Conservation (phyloP, 2,329 filamentous ascomycete genomes). For the Drechmeria coniospora region DNA sequence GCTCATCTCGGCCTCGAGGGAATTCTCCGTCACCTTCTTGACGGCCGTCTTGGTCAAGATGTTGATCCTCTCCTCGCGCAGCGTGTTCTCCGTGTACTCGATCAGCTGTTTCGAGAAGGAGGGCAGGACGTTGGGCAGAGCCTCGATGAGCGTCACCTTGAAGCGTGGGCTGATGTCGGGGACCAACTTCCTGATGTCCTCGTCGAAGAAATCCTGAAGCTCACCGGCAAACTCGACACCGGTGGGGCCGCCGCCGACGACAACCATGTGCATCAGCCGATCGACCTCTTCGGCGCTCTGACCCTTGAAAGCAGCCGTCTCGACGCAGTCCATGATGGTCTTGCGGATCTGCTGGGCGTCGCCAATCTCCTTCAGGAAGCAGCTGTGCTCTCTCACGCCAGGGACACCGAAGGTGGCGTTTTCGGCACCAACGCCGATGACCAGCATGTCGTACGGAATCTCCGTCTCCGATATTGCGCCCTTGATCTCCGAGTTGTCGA, state of each 20-base stretch:
- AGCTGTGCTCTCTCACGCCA: conserved; percentile 86
- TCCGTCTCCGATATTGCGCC: conserved; percentile 69
- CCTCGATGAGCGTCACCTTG: conserved; percentile 94
- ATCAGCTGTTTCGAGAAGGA: conserved; percentile 99
- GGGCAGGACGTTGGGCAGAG: conserved; percentile 86
- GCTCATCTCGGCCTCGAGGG: conserved; percentile 76
- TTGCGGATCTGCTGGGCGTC: conserved; percentile 95
- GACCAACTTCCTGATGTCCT: conserved; percentile 95
- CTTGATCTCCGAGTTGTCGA: conserved; percentile 86
- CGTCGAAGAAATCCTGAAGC: conserved; percentile 96
- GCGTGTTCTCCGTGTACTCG: conserved; percentile 97
- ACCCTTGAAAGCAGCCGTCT: conserved; percentile 97
- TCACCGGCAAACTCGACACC: conserved; percentile 98
- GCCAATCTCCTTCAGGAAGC: conserved; percentile 95
- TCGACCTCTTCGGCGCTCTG: conserved; percentile 77
- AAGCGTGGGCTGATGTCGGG: conserved; percentile 91
- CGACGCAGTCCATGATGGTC: conserved; percentile 99
- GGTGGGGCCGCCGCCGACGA: conserved; percentile 82
- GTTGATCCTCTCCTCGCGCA: conserved; percentile 96
- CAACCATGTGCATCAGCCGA: conserved; percentile 95
- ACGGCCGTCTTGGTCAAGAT: conserved; percentile 99
- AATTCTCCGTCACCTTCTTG: conserved; percentile 87
- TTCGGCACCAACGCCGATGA: conserved; percentile 92
- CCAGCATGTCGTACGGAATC: conserved; percentile 95
- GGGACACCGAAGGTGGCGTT: conserved; percentile 98